Evolutionary conservation across 2,329 filamentous ascomycete species (phyloP).

Genomic region (Rugonectria rugulosa): DNA sequence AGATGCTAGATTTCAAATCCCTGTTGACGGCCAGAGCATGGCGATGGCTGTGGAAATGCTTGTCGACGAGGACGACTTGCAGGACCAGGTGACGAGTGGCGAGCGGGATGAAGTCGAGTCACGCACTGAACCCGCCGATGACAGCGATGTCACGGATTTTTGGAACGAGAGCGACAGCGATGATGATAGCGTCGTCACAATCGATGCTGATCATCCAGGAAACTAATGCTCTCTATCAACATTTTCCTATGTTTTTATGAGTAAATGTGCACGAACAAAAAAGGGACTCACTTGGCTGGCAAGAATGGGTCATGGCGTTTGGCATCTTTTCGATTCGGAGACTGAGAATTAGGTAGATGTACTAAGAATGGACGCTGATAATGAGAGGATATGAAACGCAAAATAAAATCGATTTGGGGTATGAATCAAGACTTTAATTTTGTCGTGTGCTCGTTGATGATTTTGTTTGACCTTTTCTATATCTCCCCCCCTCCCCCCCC

Average conservation of each 20-base stretch:
- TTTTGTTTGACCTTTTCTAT: not conserved
- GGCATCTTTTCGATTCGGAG: too few relatives aligned
- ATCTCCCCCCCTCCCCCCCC: not conserved
- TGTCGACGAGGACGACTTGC: constrained; percentile 33
- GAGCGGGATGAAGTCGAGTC: constrained; percentile 12
- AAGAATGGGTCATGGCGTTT: not conserved
- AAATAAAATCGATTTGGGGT: constrained; percentile 11
- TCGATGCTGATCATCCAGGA: not conserved
- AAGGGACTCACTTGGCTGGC: constrained; percentile 1
- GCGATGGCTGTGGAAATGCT: constrained; percentile 35
- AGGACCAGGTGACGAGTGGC: constrained; percentile 16
- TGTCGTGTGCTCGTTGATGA: not conserved
- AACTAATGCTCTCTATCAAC: not conserved
- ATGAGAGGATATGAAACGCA: not conserved
- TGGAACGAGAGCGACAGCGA: constrained; percentile 17
- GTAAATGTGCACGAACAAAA: constrained; percentile 5
- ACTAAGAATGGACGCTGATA: not conserved
- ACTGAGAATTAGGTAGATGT: not conserved
- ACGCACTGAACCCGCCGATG: constrained; percentile 13
- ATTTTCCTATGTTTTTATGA: not conserved
- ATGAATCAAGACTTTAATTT: constrained; percentile 16
- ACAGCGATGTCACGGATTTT: constrained; percentile 13
- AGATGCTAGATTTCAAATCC: constrained; percentile 45
- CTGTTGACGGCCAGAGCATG: constrained; percentile 40
- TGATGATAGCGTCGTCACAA: constrained; percentile 20